Percentiles rank a stretch among this genome's conserved stretches.
These are phyloP conservation scores for Pythium volutum DNA, from an alignment of 352 stramenopile genomes.

Conservation along the genomic window DNA sequence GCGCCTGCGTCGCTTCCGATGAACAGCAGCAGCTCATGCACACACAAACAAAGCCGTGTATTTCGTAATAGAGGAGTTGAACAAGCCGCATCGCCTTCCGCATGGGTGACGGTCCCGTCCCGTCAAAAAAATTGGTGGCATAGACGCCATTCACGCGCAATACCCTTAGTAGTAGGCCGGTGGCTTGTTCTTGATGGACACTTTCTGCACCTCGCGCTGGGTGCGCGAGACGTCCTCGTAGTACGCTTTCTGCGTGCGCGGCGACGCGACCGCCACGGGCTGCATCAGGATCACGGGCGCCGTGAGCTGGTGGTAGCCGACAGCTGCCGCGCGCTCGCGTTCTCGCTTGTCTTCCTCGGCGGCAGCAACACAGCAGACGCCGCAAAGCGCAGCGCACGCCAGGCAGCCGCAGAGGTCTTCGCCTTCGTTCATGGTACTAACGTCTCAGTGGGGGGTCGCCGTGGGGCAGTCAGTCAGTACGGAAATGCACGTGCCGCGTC, in stretches of 20 bases:
- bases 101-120: not conserved
- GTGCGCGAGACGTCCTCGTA: constrained; percentile 24
- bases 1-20: constrained; percentile 58
- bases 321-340: constrained; percentile 48
- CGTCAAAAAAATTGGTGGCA: not conserved
- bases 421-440: constrained; percentile 73
- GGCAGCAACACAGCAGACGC: constrained; percentile 71
- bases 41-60: not conserved
- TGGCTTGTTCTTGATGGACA: constrained; percentile 2
- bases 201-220: constrained; percentile 12
- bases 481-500: not conserved
- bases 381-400: constrained; percentile 65
- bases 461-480: not conserved
- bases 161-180: constrained; percentile 19
- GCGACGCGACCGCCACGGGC: constrained; percentile 53
- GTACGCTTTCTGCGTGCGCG: constrained; percentile 35
- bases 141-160: not conserved
- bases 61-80: constrained; percentile 11
- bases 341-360: constrained; percentile 82
- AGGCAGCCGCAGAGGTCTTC: constrained; percentile 78
- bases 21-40: not conserved
- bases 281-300: constrained; percentile 60
- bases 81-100: constrained; percentile 6
- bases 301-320: constrained; percentile 40
- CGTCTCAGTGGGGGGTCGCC: not conserved